Base-by-base conservation (phyloP, 768 basidiomycete genomes). In the Cubamyces lactineus region DNA sequence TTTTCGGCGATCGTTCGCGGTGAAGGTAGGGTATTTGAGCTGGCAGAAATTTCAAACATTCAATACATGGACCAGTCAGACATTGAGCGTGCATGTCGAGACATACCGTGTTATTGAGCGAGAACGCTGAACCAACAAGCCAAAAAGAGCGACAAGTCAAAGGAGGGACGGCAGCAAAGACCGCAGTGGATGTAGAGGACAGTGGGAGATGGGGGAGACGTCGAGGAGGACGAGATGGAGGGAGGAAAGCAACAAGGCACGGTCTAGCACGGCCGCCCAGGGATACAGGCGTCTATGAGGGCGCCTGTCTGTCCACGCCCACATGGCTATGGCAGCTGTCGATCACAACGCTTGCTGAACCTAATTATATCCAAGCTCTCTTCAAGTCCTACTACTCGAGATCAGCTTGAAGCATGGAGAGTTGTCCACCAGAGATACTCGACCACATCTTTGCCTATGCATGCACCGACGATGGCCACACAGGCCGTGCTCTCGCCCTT, bases 111-210 rank as follows among this genome's bases (percentile, higher is more conserved):
- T 11, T 26, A 39, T 11, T 19, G 42, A n/a, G 21, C 23, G 11
- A 26, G 23, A 5, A 13, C 21, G 40, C 19, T 9, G 17, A 53
- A 24, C 50, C 41, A 53, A 38, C 47, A 46, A 26, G 21, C 42
- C 43, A 38, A 61, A 65, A 61, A 48, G 64, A 65, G 59, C 55
- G 64, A 65, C 59, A 16, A 45, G 50, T 38, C 5, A 40, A 61
- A 61, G 30, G 64, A 65, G 24, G 23, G 64, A 23, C 40, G 41
- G 50, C 55, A 42, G 23, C 49, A 42, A 53, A 24, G 38, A 58
- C 45, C 55, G 24, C 19, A 28, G 34, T 5, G 41, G 39, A 34
- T 34, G 34, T 34, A 34, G 19, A 13, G 6, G 16, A 50, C 24
- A 23, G 24, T 47, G 21, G 43, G 60, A 40, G 17, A 50, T 54